Evolutionary conservation across 192 early-diverging fungal species (phyloP).

Genomic region (Phlyctochytrium arcticum): DNA sequence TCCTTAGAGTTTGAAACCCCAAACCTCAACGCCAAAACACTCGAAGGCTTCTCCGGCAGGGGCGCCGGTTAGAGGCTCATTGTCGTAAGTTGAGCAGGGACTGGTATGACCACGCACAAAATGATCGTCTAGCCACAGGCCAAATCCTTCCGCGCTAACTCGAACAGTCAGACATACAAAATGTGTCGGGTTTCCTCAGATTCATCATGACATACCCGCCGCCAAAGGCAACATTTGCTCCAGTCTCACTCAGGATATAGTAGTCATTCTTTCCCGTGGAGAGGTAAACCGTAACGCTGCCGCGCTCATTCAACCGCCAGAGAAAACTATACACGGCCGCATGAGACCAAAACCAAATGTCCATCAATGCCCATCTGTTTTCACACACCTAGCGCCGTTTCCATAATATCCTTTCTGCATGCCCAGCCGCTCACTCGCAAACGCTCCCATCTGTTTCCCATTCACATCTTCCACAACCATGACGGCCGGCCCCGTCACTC

Average conservation of each 20-base stretch:
- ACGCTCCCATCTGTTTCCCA: slow-evolving; percentile 43
- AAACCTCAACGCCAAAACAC: slow-evolving; percentile 35
- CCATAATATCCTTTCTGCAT: slow-evolving; percentile 43
- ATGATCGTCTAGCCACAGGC: slow-evolving; percentile 48
- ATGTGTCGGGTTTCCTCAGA: too few relatives aligned
- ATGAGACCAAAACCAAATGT: not conserved
- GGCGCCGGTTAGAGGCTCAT: slow-evolving; percentile 30
- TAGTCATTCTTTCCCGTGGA: slow-evolving; percentile 34
- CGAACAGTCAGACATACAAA: too few relatives aligned
- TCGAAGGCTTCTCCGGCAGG: slow-evolving; percentile 27
- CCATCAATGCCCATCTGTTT: not conserved
- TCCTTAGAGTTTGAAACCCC: slow-evolving; percentile 44
- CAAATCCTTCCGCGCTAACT: slow-evolving; percentile 44
- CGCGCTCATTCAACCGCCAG: not conserved
- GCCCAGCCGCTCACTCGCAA: slow-evolving; percentile 29
- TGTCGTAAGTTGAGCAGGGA: slow-evolving; percentile 44
- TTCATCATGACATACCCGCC: slow-evolving; percentile 32
- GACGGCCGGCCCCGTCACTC: slow-evolving; percentile 21
- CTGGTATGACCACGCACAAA: slow-evolving; percentile 44
- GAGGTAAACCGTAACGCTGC: slow-evolving; percentile 10
- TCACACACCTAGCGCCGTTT: slow-evolving; percentile 37
- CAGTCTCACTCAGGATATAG: slow-evolving; percentile 23
- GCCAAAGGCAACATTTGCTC: slow-evolving; percentile 25
- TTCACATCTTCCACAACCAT: slow-evolving; percentile 31
- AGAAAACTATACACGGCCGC: not conserved